Conservation (phyloP, 495 filamentous ascomycete genomes). For the Penicillium psychrofluorescens region DNA sequence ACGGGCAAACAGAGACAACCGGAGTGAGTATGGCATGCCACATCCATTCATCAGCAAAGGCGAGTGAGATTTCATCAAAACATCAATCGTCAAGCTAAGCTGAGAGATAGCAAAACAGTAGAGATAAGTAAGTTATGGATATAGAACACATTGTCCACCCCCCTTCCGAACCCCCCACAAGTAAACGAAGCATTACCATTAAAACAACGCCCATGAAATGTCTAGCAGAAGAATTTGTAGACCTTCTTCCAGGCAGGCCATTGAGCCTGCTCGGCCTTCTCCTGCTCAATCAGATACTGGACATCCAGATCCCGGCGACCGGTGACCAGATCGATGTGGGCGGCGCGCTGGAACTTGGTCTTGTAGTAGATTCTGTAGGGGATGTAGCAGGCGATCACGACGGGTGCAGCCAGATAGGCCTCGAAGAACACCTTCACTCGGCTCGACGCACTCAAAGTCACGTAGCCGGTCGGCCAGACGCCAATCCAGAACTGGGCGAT, state of each 20-base stretch:
- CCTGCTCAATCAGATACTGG: slow-evolving; percentile 64
- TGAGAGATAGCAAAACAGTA: no score
- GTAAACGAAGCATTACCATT: no score
- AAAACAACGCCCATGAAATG: no score
- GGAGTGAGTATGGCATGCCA: slow-evolving; percentile 4
- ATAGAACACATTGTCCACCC: not conserved
- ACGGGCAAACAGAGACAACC: no score
- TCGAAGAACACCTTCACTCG: slow-evolving; percentile 62
- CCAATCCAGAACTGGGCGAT: slow-evolving; percentile 92
- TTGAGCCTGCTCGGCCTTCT: slow-evolving; percentile 57
- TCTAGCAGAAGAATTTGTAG: slow-evolving; percentile 52
- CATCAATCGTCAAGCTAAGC: not conserved
- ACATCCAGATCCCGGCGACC: slow-evolving; percentile 86
- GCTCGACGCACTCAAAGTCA: slow-evolving; percentile 25
- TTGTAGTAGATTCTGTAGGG: slow-evolving; percentile 70
- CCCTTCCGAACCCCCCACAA: no score
- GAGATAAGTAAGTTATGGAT: not conserved
- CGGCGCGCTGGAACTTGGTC: slow-evolving; percentile 56
- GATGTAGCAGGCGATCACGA: slow-evolving; percentile 70
- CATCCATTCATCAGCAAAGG: slow-evolving; percentile 3
- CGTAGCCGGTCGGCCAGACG: slow-evolving; percentile 65
- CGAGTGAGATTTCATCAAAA: slow-evolving; percentile 1
- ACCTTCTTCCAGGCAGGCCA: slow-evolving; percentile 87
- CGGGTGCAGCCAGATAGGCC: slow-evolving; percentile 74
- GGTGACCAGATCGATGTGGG: slow-evolving; percentile 79